Conservation (phyloP, 495 filamentous ascomycete species). For the Aspergillus incahuasiensis region DNA sequence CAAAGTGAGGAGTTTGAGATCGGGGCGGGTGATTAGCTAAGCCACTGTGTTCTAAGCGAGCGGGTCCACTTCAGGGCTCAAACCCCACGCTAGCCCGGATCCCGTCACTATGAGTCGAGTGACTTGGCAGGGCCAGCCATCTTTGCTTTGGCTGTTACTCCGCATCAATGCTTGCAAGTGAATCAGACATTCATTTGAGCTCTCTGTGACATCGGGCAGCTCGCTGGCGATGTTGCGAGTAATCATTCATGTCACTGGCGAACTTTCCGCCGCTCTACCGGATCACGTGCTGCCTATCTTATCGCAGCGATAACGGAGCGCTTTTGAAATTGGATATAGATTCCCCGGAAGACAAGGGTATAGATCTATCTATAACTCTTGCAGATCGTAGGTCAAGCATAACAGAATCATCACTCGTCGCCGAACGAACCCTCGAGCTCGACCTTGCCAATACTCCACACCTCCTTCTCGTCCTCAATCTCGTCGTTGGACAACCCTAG, state of each 20-base stretch:
- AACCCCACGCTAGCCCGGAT: constrained; percentile 19
- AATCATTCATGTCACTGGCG: neutral
- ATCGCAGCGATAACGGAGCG: neutral
- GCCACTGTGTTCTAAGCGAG: constrained; percentile 44
- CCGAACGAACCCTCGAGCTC: constrained; percentile 68
- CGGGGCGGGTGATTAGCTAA: constrained; percentile 45
- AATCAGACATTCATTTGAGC: neutral
- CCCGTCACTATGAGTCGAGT: neutral
- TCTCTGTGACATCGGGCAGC: too few relatives aligned
- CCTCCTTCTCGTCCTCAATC: constrained; percentile 85
- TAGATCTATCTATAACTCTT: constrained; percentile 18
- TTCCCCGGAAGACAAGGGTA: constrained; percentile 12
- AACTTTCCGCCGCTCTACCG: neutral
- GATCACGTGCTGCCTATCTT: neutral
- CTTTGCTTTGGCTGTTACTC: neutral
- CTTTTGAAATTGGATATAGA: constrained; percentile 11
- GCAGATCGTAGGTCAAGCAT: constrained; percentile 15
- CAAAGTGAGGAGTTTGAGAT: constrained; percentile 44
- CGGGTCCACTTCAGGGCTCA: constrained; percentile 34
- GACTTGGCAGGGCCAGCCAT: neutral
- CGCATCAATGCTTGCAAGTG: neutral
- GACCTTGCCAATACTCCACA: constrained; percentile 91
- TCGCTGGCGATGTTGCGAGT: neutral
- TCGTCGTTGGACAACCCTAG: constrained; percentile 84
- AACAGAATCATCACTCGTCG: constrained; percentile 33